A percentile compares a stretch with the other conserved stretches of the same genome.
Evolutionary conservation across 2,329 filamentous ascomycete species (phyloP).

Genomic region (Paecilomyces sp.): DNA sequence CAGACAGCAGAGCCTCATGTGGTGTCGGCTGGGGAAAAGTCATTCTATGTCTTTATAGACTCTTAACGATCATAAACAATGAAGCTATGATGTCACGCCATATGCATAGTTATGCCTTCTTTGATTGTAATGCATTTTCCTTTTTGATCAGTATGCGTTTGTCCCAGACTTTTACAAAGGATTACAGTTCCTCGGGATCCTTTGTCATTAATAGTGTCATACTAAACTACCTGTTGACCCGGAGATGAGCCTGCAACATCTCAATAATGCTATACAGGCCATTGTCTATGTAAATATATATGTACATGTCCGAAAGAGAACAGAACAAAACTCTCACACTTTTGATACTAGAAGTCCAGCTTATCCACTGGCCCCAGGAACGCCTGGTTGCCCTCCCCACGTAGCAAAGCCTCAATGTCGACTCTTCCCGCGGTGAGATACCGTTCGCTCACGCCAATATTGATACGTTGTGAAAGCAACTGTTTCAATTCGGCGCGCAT

Average conservation of each 20-base stretch:
- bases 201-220: too few species aligned
- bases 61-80: not conserved
- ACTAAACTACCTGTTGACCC: too few species aligned
- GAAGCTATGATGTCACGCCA: not conserved
- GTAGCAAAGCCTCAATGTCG: slow-evolving; percentile 68
- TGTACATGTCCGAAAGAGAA: not conserved
- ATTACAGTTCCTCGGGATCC: too few species aligned
- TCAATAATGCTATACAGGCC: not conserved
- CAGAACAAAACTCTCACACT: not conserved
- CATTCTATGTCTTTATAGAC: not conserved
- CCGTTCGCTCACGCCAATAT: slow-evolving; percentile 77
- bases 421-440: slow-evolving; percentile 80
- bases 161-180: too few species aligned
- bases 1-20: not conserved
- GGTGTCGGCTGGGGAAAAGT: not conserved
- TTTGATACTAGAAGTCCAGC: slow-evolving; percentile 27
- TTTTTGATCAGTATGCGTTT: too few species aligned
- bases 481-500: slow-evolving; percentile 66
- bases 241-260: too few species aligned
- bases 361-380: slow-evolving; percentile 55
- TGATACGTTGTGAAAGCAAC: slow-evolving; percentile 66
- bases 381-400: slow-evolving; percentile 55
- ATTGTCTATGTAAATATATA: not conserved
- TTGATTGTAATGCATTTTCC: too few species aligned
- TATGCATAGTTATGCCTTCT: not conserved